Base-by-base conservation (phyloP, 768 basidiomycete genomes). In the Cytidiella melzeri region DNA sequence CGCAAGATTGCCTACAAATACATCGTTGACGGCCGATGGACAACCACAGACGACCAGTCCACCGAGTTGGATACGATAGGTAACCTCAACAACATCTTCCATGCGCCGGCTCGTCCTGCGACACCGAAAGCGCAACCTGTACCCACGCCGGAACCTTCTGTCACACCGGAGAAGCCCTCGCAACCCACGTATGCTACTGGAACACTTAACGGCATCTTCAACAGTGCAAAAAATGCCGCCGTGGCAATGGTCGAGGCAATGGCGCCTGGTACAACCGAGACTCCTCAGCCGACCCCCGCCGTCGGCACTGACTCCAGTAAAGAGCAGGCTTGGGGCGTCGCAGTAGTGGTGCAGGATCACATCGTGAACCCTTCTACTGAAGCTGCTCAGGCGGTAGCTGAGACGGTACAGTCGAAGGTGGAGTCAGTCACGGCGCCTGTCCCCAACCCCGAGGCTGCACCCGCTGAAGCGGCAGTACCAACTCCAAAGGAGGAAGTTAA, bases 1-100 rank as follows among this genome's bases (percentile, higher is more conserved):
- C 61, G 76, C 43, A 83, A 79, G 58, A 68, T 87, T 49, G 59
- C 69, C 5, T 92, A 85, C 78, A 92, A 92, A 66, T 92, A 80
- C 61, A 70, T 90, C 61, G 87, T 91, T 46, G 89, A 92, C 61
- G 83, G 81, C 28, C 58, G 65, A 51, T 91, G 86, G 87, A 57
- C 69, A 42, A 71, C 73, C 41, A 71, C 73, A 41, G 71, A 74
- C 28, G 72, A 73, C 51, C 72, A 73, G 49, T 80, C 82, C 5
- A 79, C 77, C 45, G 84, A 87, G 64, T 60, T 66, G 1, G 87
- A 90, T 57, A 61, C 64, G 7, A 66, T 68, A 19, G 87, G 87
- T 13, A 84, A 83, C 64, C 61, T 81, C 18, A 92, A 92, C 65
- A 87, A 90, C 62, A 67, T 87, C 45, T 75, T 77, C 55, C 68